phyloP scores from a whole-genome alignment of 352 stramenopile genomes.

The Phytophthora europaea region DNA sequence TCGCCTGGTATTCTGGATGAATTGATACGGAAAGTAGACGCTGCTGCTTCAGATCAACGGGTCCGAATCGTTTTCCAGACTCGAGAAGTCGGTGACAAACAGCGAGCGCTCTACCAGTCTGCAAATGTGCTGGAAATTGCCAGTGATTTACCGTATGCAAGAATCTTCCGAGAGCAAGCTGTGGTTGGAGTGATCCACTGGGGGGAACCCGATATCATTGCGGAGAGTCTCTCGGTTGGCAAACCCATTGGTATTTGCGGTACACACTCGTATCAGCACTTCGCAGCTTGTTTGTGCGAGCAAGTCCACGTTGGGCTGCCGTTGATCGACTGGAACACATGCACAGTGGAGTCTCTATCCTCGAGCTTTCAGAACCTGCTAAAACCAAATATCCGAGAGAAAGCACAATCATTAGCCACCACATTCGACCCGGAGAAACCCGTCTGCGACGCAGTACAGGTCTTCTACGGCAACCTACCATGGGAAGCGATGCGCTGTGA shows the following conservation, averaged over 20 bases:
- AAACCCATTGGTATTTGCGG: slow-evolving; percentile 89
- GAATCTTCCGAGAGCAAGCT: slow-evolving; percentile 74
- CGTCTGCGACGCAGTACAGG: slow-evolving; percentile 60
- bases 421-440: slow-evolving; percentile 71
- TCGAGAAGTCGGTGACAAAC: slow-evolving; percentile 29
- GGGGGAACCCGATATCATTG: slow-evolving; percentile 74
- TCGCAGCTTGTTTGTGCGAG: slow-evolving; percentile 80
- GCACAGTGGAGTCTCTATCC: slow-evolving; percentile 66
- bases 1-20: slow-evolving; percentile 34
- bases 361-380: slow-evolving; percentile 65
- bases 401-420: slow-evolving; percentile 47
- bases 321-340: slow-evolving; percentile 64
- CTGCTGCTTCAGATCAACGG: slow-evolving; percentile 25
- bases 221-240: slow-evolving; percentile 78
- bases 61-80: slow-evolving; percentile 68
- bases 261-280: slow-evolving; percentile 90
- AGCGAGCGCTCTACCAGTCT: slow-evolving; percentile 20
- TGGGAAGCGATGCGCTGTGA: slow-evolving; percentile 86
- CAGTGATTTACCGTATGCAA: slow-evolving; percentile 69
- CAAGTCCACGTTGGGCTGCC: slow-evolving; percentile 72
- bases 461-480: slow-evolving; percentile 82
- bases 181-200: slow-evolving; percentile 82
- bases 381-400: slow-evolving; percentile 41
- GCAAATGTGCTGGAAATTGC: slow-evolving; percentile 37
- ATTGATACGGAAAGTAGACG: slow-evolving; percentile 47